A percentile compares a stretch with the other conserved stretches of the same genome.
Conservation (phyloP, 345 rosid genomes). For the Theobroma cacao region DNA sequence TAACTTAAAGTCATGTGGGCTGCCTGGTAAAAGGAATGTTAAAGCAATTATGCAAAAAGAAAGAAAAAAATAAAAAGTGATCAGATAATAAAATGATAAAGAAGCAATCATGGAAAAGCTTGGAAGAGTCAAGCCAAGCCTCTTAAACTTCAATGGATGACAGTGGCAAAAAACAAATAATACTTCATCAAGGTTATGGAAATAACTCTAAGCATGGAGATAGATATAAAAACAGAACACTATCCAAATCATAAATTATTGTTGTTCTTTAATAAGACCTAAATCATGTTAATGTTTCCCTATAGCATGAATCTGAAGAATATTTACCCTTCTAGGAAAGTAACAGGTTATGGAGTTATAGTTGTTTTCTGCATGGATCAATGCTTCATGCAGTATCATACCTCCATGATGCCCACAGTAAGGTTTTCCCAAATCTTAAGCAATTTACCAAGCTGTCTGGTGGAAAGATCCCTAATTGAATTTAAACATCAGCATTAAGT, state of each 20-base stretch:
- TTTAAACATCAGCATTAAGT: not conserved
- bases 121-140: not conserved
- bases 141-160: not conserved
- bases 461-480: conserved; percentile 72
- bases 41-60: conserved; percentile 6
- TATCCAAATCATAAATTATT: not conserved
- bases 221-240: not conserved
- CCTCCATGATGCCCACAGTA: conserved; percentile 53
- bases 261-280: not conserved
- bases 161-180: not conserved
- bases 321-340: not conserved
- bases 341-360: not conserved
- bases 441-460: conserved; percentile 42
- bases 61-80: not conserved
- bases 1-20: not conserved
- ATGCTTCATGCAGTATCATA: conserved; percentile 27
- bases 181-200: not conserved
- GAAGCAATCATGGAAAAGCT: not conserved
- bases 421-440: conserved; percentile 67
- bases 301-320: not conserved
- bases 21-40: not conserved
- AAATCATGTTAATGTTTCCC: not conserved
- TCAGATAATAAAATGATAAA: not conserved
- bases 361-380: not conserved
- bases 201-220: not conserved